Conservation (phyloP, 2,329 filamentous ascomycete genomes). For the Cladosporium sp. region DNA sequence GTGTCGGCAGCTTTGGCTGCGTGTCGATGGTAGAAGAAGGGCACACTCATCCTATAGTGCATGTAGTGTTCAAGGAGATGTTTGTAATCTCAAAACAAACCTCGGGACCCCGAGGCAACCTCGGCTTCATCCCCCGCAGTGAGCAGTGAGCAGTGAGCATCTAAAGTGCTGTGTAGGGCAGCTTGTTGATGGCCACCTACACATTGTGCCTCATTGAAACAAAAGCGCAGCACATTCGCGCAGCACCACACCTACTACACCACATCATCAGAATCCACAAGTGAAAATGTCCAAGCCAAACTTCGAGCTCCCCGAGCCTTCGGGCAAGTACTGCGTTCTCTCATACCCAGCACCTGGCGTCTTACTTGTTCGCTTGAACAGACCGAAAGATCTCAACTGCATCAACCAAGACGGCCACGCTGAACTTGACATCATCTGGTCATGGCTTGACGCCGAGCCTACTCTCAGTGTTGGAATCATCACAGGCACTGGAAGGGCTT, state of each 20-base stretch:
- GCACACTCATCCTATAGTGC: not conserved
- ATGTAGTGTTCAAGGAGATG: not conserved
- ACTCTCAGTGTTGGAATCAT: constrained; percentile 35
- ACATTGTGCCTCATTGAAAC: not conserved
- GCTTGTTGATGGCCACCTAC: not conserved
- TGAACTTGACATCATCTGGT: constrained; percentile 36
- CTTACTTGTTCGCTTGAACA: constrained; percentile 36
- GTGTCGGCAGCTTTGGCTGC: not conserved
- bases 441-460: constrained; percentile 37
- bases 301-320: constrained; percentile 26
- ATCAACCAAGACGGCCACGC: constrained; percentile 35
- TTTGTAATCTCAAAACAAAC: not conserved
- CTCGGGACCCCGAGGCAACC: not conserved
- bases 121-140: not conserved
- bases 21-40: not conserved
- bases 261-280: not conserved
- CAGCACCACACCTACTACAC: not conserved
- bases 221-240: not conserved
- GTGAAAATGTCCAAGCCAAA: constrained; percentile 23
- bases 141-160: not conserved
- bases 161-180: not conserved
- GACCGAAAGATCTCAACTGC: constrained; percentile 39
- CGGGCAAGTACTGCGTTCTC: constrained; percentile 30
- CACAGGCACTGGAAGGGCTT: constrained; percentile 38
- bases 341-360: constrained; percentile 37